phyloP scores from a whole-genome alignment of 371 early-diverging fungal genomes.

The Actinomucor elegans region DNA sequence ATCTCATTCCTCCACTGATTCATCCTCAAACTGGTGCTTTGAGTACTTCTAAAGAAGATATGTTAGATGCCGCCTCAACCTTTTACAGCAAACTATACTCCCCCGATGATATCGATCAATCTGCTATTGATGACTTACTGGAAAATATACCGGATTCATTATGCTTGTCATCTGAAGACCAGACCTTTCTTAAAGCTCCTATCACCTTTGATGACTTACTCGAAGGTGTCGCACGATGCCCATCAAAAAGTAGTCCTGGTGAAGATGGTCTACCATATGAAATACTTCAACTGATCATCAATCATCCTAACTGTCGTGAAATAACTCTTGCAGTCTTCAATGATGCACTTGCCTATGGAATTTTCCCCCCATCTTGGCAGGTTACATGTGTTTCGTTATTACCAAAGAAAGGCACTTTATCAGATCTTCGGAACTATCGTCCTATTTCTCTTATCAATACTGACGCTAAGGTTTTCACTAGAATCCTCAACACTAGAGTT shows the following conservation, averaged over 20 bases:
- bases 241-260: constrained; percentile 18
- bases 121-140: background rate
- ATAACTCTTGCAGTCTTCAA: background rate
- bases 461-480: constrained; percentile 30
- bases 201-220: background rate
- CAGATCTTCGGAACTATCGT: constrained; percentile 19
- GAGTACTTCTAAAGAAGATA: background rate
- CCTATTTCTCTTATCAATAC: constrained; percentile 29
- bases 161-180: background rate
- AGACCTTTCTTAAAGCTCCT: background rate
- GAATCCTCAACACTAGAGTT: constrained; percentile 11
- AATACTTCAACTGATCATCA: constrained; percentile 3
- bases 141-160: background rate
- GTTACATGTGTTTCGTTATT: constrained; percentile 15
- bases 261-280: constrained; percentile 29
- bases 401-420: constrained; percentile 22
- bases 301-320: background rate
- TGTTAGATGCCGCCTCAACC: constrained; percentile 3
- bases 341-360: background rate
- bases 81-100: constrained; percentile 9
- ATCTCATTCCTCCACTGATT: background rate
- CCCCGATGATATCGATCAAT: background rate
- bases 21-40: background rate
- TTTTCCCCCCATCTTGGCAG: constrained; percentile 17
- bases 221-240: background rate